Percentiles rank a stretch among this genome's conserved stretches.
Evolutionary conservation across 768 basidiomycete species (phyloP).

Genomic region (Pholiota molesta): DNA sequence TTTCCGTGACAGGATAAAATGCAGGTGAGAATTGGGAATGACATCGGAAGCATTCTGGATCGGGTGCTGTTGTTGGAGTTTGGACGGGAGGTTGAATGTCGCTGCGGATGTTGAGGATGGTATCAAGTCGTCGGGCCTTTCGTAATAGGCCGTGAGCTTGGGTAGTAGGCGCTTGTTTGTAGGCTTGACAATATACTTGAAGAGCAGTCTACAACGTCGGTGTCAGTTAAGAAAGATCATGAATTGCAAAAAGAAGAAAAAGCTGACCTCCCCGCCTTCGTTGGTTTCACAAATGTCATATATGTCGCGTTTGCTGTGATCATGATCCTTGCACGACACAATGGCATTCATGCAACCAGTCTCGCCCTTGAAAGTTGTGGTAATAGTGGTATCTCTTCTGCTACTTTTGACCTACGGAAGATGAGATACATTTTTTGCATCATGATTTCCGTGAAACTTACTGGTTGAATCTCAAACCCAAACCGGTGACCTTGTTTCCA

Average conservation of each 20-base stretch:
- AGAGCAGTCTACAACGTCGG: conserved; percentile 69
- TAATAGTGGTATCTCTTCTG: conserved; percentile 65
- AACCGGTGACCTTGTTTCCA: conserved; percentile 85
- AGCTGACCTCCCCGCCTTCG: conserved; percentile 77
- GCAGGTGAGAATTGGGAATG: conserved; percentile 73
- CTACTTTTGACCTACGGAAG: conserved; percentile 72
- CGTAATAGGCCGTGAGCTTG: conserved; percentile 87
- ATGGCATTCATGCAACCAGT: conserved; percentile 79
- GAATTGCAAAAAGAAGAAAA: not conserved
- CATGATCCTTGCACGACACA: conserved; percentile 80
- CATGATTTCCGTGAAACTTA: conserved; percentile 35
- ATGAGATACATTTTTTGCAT: not conserved
- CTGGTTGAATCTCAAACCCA: conserved; percentile 90
- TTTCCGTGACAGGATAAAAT: conserved; percentile 54
- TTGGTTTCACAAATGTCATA: conserved; percentile 88
- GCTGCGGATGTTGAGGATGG: conserved; percentile 54
- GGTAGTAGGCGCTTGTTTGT: conserved; percentile 75
- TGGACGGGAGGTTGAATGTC: conserved; percentile 33
- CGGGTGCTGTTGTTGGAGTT: conserved; percentile 25
- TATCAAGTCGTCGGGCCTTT: conserved; percentile 85
- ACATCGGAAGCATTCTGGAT: conserved; percentile 63
- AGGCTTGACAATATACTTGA: conserved; percentile 82
- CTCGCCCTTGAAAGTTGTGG: conserved; percentile 77
- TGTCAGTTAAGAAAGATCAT: conserved; percentile 5
- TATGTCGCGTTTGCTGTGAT: conserved; percentile 62